phyloP scores from a whole-genome alignment of 257 asterid species.

The Dorcoceras hygrometricum region DNA sequence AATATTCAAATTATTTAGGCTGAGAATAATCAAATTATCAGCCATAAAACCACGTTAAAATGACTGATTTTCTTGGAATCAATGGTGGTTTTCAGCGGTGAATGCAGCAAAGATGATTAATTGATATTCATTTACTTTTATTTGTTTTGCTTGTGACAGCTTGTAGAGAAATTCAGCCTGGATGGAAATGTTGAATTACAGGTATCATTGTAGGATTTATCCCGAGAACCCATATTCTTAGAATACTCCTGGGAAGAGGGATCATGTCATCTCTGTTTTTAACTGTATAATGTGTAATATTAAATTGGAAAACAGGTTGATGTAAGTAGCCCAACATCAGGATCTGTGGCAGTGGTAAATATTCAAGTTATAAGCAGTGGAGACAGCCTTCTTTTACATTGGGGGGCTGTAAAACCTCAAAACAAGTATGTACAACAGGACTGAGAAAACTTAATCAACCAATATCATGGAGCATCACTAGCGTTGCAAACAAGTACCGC shows the following conservation, averaged over 20 bases:
- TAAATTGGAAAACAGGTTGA: conserved; percentile 80
- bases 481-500: neutral
- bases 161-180: conserved; percentile 67
- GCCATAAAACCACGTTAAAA: conserved; percentile 12
- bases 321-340: conserved; percentile 57
- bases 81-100: conserved; percentile 18
- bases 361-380: conserved; percentile 49
- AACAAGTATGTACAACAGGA: conserved; percentile 49
- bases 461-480: conserved; percentile 11
- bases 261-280: conserved; percentile 13
- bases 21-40: conserved; percentile 1
- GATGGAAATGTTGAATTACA: conserved; percentile 71
- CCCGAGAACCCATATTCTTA: conserved; percentile 8
- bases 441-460: conserved; percentile 17
- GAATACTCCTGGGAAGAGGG: conserved; percentile 16
- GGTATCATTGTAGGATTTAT: conserved; percentile 43
- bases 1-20: conserved; percentile 15
- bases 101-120: conserved; percentile 12
- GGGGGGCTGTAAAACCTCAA: conserved; percentile 71
- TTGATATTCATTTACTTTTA: conserved; percentile 21
- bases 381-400: conserved; percentile 66
- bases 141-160: conserved; percentile 38
- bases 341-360: conserved; percentile 48
- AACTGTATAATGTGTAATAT: conserved; percentile 26
- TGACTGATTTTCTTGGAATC: conserved; percentile 9